Evolutionary conservation across 2,329 filamentous ascomycete species (phyloP).

Genomic region (Tolypocladium nubicola): DNA sequence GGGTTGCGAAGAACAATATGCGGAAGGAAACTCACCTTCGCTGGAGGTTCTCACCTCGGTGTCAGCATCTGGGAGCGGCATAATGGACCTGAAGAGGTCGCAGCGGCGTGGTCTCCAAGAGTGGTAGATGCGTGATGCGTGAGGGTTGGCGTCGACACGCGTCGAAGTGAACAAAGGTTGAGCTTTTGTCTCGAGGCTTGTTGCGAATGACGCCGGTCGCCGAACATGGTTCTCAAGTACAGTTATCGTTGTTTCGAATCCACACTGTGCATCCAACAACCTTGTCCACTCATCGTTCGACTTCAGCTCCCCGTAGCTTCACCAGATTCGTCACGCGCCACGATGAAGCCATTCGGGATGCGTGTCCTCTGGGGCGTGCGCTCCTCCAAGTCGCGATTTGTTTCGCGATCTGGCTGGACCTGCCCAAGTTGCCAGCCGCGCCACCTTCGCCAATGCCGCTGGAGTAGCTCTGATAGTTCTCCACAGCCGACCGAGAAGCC

Average conservation of each 20-base stretch:
- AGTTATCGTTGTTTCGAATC: slow-evolving; percentile 7
- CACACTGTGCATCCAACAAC: slow-evolving; percentile 5
- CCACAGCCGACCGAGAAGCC: slow-evolving; percentile 48
- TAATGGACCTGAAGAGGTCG: slow-evolving; percentile 5
- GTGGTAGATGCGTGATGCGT: background rate
- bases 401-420: slow-evolving; percentile 12
- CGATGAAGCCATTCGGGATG: slow-evolving; percentile 18
- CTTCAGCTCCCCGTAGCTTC: background rate
- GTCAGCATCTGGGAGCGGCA: slow-evolving; percentile 28
- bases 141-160: background rate
- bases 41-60: slow-evolving; percentile 33
- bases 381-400: slow-evolving; percentile 8
- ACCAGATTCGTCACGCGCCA: slow-evolving; percentile 1
- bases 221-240: background rate
- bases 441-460: slow-evolving; percentile 12
- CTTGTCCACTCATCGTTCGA: background rate
- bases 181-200: background rate
- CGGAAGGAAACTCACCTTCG: slow-evolving; percentile 25
- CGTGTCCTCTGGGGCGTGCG: slow-evolving; percentile 14
- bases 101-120: background rate
- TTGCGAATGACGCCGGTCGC: background rate
- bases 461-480: slow-evolving; percentile 20
- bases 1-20: background rate
- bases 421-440: slow-evolving; percentile 17
- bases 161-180: background rate